These are phyloP conservation scores for Epichloe sibirici DNA, from an alignment of 2,329 filamentous ascomycete genomes.

Conservation along the genomic window DNA sequence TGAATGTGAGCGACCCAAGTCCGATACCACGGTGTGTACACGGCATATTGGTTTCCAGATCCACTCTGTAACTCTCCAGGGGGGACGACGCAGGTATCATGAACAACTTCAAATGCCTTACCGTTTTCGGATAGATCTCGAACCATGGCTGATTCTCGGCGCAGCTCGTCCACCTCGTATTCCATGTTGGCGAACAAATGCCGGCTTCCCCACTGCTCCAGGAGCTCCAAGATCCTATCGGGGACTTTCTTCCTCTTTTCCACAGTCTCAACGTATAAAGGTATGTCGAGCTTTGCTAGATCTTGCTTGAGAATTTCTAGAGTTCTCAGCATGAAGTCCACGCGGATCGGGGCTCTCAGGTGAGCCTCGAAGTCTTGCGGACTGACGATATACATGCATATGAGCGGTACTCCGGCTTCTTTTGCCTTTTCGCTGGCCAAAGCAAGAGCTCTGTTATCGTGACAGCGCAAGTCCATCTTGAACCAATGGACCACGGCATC, in stretches of 20 bases:
- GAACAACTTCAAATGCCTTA: slow-evolving; percentile 57
- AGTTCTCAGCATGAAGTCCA: slow-evolving; percentile 72
- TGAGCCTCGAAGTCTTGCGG: slow-evolving; percentile 81
- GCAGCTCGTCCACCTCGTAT: slow-evolving; percentile 83
- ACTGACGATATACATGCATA: slow-evolving; percentile 68
- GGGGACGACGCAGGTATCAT: slow-evolving; percentile 73
- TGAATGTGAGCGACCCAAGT: slow-evolving; percentile 66
- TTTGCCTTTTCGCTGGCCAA: slow-evolving; percentile 55
- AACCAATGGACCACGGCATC: slow-evolving; percentile 79
- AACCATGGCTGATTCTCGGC: slow-evolving; percentile 60
- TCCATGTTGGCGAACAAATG: slow-evolving; percentile 77
- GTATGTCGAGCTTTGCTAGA: slow-evolving; percentile 60
- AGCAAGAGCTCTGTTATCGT: slow-evolving; percentile 61
- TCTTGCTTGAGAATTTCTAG: slow-evolving; percentile 53
- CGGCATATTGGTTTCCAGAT: slow-evolving; percentile 65
- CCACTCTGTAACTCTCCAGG: slow-evolving; percentile 58
- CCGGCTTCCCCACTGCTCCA: slow-evolving; percentile 58
- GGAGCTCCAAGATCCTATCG: slow-evolving; percentile 48
- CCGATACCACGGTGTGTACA: slow-evolving; percentile 74
- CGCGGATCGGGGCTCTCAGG: slow-evolving; percentile 55
- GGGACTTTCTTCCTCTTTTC: slow-evolving; percentile 52
- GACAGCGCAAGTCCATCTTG: slow-evolving; percentile 64
- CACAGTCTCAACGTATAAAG: slow-evolving; percentile 62
- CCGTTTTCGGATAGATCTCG: slow-evolving; percentile 46
- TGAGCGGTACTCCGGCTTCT: slow-evolving; percentile 55